These are phyloP conservation scores for Geotrichum bryndzae DNA, from an alignment of 1,139 yeast genomes.

Conservation along the genomic window DNA sequence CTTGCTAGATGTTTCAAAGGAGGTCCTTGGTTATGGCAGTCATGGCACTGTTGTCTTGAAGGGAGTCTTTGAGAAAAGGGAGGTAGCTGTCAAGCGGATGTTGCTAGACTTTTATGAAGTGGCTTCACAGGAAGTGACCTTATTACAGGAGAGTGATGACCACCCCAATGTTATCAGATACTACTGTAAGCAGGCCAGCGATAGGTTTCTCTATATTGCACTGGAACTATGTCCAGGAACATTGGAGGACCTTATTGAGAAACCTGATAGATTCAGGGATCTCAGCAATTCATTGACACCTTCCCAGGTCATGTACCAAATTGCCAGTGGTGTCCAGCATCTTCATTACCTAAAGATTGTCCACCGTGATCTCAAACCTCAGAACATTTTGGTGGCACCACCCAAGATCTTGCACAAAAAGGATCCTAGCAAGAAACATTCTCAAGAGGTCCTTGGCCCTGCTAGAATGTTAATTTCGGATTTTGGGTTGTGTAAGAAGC, in stretches of 20 bases:
- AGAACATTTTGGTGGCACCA: constrained; percentile 81
- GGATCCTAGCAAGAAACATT: constrained; percentile 19
- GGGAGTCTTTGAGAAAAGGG: constrained; percentile 85
- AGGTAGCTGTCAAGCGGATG: constrained; percentile 95
- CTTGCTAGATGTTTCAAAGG: constrained; percentile 54
- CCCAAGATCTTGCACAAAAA: constrained; percentile 40
- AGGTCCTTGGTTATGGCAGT: constrained; percentile 85
- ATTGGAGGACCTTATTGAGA: constrained; percentile 65
- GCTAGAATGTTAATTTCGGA: constrained; percentile 81
- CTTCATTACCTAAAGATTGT: constrained; percentile 87
- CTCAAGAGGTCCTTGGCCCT: constrained; percentile 29
- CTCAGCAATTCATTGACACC: constrained; percentile 35
- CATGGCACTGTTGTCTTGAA: constrained; percentile 93
- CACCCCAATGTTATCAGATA: constrained; percentile 93
- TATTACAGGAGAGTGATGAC: constrained; percentile 90
- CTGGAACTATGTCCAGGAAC: constrained; percentile 87
- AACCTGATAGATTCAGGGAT: constrained; percentile 25
- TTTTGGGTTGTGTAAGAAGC: constrained; percentile 88
- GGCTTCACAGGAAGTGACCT: constrained; percentile 88
- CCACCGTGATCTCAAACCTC: constrained; percentile 94
- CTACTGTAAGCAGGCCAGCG: constrained; percentile 84
- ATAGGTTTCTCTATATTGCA: constrained; percentile 85
- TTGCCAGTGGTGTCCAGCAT: constrained; percentile 80
- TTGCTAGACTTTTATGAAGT: constrained; percentile 86
- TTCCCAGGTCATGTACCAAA: constrained; percentile 61